phyloP scores from a whole-genome alignment of 352 stramenopile species.

The Pythium brachiatum region DNA sequence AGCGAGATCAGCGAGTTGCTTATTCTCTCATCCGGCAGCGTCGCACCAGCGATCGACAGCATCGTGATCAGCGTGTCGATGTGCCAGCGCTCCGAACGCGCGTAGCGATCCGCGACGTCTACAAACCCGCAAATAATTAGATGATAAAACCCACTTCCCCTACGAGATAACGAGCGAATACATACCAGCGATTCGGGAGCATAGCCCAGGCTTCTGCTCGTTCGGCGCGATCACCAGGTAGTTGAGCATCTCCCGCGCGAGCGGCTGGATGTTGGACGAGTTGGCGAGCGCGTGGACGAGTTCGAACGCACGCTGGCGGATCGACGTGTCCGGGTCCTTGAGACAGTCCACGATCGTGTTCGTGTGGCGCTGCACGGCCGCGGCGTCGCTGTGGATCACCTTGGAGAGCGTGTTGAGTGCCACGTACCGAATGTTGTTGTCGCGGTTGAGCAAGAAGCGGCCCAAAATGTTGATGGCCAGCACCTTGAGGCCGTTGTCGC shows the following conservation, averaged over 20 bases:
- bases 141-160: too few relatives aligned
- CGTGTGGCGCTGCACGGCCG: conserved; percentile 96
- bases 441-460: conserved; percentile 97
- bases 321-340: conserved; percentile 98
- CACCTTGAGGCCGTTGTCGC: conserved; percentile 94
- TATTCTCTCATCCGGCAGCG: conserved; percentile 92
- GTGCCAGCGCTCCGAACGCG: conserved; percentile 86
- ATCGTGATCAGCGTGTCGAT: conserved; percentile 99
- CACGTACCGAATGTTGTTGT: conserved; percentile 99
- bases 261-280: conserved; percentile 93
- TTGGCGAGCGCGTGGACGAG: conserved; percentile 99
- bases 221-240: conserved; percentile 97
- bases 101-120: conserved; percentile 85
- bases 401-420: conserved; percentile 97
- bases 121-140: conserved; percentile 12
- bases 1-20: conserved; percentile 95
- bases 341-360: conserved; percentile 94
- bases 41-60: conserved; percentile 95
- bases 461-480: conserved; percentile 99
- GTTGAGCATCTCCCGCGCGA: conserved; percentile 98
- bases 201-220: conserved; percentile 95
- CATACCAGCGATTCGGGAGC: conserved; percentile 91
- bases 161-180: too few relatives aligned
- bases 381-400: conserved; percentile 87
- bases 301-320: conserved; percentile 97